Base-by-base conservation (phyloP, 345 rosid species). In the Cardamine occulta region DNA sequence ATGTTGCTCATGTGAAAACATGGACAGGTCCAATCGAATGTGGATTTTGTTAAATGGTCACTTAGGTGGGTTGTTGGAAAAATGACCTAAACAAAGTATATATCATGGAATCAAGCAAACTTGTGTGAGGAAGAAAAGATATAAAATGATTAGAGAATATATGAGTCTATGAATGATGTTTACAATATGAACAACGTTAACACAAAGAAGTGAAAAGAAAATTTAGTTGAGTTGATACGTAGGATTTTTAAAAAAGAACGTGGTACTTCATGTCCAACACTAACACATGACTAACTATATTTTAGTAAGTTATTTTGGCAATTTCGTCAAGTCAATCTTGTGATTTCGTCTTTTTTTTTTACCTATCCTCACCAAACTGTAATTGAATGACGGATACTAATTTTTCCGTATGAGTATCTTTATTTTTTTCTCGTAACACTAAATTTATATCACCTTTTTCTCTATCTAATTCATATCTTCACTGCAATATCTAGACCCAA, bases 201-300 rank as follows among this genome's bases (percentile, higher is more conserved):
- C 6, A 40, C 45, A 40, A 12, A 11, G 4, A 37, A 2, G 12
- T 37, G 40, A 37, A 37, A 35, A 37, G 3, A 37, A 37, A 39
- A 11, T 39, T 13, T 34, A 40, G 45, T 40, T 40, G n/a, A 40
- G 13, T 13, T 13, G 5, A 40, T 40, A n/a, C n/a, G 6, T 40
- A 54, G 3, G 60, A 28, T 54, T 14, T 15, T 32, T 52, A 21
- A 10, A 4, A 29, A 5, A 56, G 34, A 57, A 31, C 63, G 24
- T 57, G 63, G 40, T 57, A 8, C 14, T 31, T n/a, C 19, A 31
- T 57, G 40, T 57, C 24, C 24, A 57, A 6, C 63, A 57, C 63
- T 17, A 32, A 17, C 63, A 24, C 34, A 15, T 24, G 31, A 11
- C 31, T 21, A 52, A 10, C 12, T 21, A 52, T 8, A 52, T 53